These are phyloP conservation scores for Hypoxylon subgilvum DNA, from an alignment of 495 filamentous ascomycete genomes.

Conservation along the genomic window DNA sequence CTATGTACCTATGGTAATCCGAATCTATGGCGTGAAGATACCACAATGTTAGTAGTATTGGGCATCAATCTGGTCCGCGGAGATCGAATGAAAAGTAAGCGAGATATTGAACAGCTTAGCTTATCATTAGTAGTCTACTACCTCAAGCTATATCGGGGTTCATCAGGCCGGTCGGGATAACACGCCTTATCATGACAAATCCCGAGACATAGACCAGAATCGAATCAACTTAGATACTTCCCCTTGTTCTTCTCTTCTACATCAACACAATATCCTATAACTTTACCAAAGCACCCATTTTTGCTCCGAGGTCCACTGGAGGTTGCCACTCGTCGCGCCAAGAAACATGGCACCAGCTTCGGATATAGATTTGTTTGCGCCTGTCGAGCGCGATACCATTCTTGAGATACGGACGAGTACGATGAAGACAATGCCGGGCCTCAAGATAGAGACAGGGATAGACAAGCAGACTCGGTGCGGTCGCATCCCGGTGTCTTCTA, in stretches of 20 bases:
- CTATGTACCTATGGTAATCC: background rate
- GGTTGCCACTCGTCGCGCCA: background rate
- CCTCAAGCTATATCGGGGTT: background rate
- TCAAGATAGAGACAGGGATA: conserved; percentile 56
- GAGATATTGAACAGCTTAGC: background rate
- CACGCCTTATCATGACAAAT: conserved; percentile 13
- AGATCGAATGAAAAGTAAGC: background rate
- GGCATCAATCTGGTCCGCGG: conserved; percentile 6
- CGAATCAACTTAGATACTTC: background rate
- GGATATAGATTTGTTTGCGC: conserved; percentile 47
- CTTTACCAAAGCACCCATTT: background rate
- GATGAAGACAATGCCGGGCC: conserved; percentile 55
- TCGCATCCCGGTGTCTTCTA: conserved; percentile 49
- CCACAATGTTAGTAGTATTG: background rate
- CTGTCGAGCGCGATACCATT: conserved; percentile 52
- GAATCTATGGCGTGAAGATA: background rate
- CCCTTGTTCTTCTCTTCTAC: background rate
- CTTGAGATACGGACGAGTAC: conserved; percentile 60
- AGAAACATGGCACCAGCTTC: conserved; percentile 28
- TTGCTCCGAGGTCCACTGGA: background rate
- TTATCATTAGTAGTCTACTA: background rate
- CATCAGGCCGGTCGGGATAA: background rate
- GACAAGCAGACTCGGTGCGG: conserved; percentile 52
- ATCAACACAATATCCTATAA: background rate
- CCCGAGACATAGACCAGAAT: background rate